Base-by-base conservation (phyloP, 2,329 filamentous ascomycete species). In the Cladobotryum mycophilum region DNA sequence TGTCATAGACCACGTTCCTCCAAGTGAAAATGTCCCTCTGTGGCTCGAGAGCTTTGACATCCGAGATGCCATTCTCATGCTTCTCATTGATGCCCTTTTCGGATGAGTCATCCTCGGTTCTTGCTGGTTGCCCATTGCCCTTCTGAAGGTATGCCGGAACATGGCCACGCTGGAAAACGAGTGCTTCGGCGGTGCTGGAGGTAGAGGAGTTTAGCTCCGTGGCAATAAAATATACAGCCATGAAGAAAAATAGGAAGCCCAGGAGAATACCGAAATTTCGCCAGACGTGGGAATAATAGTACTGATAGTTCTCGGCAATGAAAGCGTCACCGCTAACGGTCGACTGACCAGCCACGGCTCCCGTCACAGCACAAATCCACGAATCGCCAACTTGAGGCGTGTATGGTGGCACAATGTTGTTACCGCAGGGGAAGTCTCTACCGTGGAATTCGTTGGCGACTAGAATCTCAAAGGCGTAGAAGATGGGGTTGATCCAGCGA, bases 361-460 rank as follows among this genome's bases (percentile, higher is more conserved):
- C 81, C 1, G 76, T 69, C 3, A 74, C 70, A 1, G 73, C 60
- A 55, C 81, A 84, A 47, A 81, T 71, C 62, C 75, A 81, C 0
- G 73, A 72, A 42, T 73, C 65, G 0, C 73, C 75, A 1, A 66
- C 55, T 1, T 70, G 60, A 0, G 66, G 70, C 0, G 70, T 66
- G 57, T 78, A 81, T 0, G 68, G 64, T 0, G 78, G 78, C 1
- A 79, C 61, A 34, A 76, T n/a, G 18, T 3, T 69, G 7, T 47
- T 57, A 1, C 78, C 75, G 54, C 86, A 89, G 1, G 69, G 66
- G 44, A 83, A 85, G 1, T 73, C 58, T 1, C 72, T 75, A 5
- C 76, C 73, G 53, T 80, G 76, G 57, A 88, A 85, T 62, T 93
- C 88, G 65, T 90, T 91, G 53, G 82, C 74, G 66, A 88, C 78